Conservation (phyloP, 202 grass and related monocot species). For the Schoenoplectus tabernaemontani region DNA sequence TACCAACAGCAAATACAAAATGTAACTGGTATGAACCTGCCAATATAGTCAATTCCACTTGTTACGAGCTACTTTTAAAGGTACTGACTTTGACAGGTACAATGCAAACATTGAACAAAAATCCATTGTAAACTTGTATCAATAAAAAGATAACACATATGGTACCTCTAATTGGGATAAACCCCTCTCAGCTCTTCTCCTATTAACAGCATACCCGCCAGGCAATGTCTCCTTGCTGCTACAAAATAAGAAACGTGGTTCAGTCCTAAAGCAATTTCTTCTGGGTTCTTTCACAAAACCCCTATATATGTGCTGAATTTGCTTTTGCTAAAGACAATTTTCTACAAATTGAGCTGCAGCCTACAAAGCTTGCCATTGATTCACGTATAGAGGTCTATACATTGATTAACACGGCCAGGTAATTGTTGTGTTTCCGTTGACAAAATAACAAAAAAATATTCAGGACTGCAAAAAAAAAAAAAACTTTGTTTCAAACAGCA, state of each 20-base stretch:
- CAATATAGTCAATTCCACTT: neutral
- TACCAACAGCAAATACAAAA: neutral
- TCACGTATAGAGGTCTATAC: neutral
- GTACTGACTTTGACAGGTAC: neutral
- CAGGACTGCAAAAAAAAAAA: neutral
- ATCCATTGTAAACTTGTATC: neutral
- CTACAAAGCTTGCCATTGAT: neutral
- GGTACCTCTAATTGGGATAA: conserved; percentile 62
- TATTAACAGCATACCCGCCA: conserved; percentile 77
- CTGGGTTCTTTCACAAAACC: neutral
- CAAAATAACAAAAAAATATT: neutral
- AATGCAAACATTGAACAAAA: neutral
- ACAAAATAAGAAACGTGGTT: neutral
- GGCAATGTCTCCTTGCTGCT: conserved; percentile 74
- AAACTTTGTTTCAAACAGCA: neutral
- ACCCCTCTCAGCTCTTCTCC: conserved; percentile 67
- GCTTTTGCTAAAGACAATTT: neutral
- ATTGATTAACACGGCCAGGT: neutral
- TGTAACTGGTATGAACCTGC: neutral
- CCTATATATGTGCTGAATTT: neutral
- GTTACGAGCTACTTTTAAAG: neutral
- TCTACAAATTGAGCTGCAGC: neutral
- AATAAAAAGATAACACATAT: neutral
- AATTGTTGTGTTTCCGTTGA: neutral
- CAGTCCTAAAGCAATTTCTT: neutral